Conservation (phyloP, 345 rosid genomes). For the Eucalyptus urophylla region DNA sequence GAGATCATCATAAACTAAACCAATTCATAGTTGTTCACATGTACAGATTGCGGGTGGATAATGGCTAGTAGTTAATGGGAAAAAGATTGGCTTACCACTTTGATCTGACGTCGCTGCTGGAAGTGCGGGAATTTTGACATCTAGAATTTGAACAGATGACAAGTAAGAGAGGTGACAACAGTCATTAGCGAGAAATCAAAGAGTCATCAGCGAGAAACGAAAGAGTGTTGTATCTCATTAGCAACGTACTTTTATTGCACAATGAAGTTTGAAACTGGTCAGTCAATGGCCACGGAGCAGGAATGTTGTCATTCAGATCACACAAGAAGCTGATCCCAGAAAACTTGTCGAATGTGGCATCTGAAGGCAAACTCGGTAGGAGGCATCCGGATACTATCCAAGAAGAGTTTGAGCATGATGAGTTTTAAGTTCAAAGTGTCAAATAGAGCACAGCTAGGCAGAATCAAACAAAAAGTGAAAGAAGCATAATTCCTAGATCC, state of each 20-base stretch:
- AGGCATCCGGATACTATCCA: slow-evolving; percentile 78
- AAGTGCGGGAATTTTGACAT: slow-evolving; percentile 79
- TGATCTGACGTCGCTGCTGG: slow-evolving; percentile 87
- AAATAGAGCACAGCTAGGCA: background rate
- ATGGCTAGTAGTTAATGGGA: background rate
- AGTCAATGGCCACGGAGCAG: slow-evolving; percentile 84
- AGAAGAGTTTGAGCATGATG: background rate
- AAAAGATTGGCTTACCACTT: slow-evolving; percentile 30
- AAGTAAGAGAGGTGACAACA: background rate
- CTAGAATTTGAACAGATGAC: slow-evolving; percentile 21
- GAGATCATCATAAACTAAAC: background rate
- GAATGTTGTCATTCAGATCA: slow-evolving; percentile 94
- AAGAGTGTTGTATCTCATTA: background rate
- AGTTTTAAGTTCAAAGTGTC: background rate
- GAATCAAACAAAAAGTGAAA: background rate
- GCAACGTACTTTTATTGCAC: slow-evolving; percentile 61
- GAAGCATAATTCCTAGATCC: background rate
- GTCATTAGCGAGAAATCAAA: background rate
- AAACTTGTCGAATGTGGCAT: slow-evolving; percentile 71
- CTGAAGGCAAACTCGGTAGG: slow-evolving; percentile 92
- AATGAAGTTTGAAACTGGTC: slow-evolving; percentile 43
- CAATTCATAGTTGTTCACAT: background rate
- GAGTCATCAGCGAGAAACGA: background rate
- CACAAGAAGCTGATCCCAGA: slow-evolving; percentile 90
- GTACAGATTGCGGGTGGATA: background rate